A percentile compares a stretch with the other conserved stretches of the same genome.
Evolutionary conservation across 2,329 filamentous ascomycete species (phyloP).

Genomic region (Aspergillus brunneoviolaceus): DNA sequence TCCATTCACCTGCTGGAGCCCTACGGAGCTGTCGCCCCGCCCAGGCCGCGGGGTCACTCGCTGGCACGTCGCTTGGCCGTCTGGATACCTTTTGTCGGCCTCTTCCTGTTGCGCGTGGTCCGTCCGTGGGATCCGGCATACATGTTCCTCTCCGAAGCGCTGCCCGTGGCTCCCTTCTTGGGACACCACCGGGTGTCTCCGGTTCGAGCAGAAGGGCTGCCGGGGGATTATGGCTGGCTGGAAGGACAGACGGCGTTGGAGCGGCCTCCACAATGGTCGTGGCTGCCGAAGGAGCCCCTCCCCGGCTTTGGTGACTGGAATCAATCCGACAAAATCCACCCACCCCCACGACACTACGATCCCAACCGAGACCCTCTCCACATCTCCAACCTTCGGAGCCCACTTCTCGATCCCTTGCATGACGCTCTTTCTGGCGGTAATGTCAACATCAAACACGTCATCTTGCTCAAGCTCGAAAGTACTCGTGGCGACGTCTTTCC

Average conservation of each 20-base stretch:
- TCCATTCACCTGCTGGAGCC: conserved; percentile 19
- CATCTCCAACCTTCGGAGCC: conserved; percentile 40
- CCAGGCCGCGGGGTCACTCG: conserved; percentile 11
- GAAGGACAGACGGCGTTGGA: conserved; percentile 20
- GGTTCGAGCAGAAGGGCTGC: conserved; percentile 20
- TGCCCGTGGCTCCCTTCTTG: conserved; percentile 24
- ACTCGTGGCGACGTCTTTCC: conserved; percentile 50
- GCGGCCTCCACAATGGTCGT: conserved; percentile 22
- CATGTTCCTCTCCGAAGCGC: conserved; percentile 27
- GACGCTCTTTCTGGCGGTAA: conserved; percentile 28
- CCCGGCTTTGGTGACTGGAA: conserved; percentile 30
- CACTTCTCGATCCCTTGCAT: conserved; percentile 24
- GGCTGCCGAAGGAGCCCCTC: conserved; percentile 25
- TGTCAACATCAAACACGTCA: conserved; percentile 45
- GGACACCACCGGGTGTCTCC: conserved; percentile 21
- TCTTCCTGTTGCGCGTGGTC: conserved; percentile 26
- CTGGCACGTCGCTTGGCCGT: conserved; percentile 18
- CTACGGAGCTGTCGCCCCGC: conserved; percentile 1
- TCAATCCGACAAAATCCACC: conserved; percentile 2
- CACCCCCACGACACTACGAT: conserved; percentile 31
- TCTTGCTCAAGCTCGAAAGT: conserved; percentile 49
- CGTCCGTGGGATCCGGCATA: conserved; percentile 30
- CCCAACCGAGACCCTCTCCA: conserved; percentile 42
- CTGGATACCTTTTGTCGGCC: conserved; percentile 22
- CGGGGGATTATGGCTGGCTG: conserved; percentile 23